phyloP scores from a whole-genome alignment of 2,329 filamentous ascomycete genomes.

The Leptographium lundbergii region DNA sequence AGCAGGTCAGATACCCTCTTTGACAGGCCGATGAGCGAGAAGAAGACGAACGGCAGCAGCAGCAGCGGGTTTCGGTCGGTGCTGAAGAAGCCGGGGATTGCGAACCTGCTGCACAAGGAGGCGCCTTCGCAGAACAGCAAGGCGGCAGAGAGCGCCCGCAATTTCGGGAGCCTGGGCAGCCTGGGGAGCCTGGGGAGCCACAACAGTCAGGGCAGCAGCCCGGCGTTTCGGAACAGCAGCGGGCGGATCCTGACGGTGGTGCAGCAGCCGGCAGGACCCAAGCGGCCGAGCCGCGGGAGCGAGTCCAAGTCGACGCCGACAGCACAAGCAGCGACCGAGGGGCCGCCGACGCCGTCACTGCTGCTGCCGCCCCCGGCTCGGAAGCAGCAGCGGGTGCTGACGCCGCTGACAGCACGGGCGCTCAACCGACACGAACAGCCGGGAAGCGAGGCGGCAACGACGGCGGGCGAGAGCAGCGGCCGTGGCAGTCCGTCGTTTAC shows the following conservation, averaged over 20 bases:
- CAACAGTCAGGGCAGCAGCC: background rate
- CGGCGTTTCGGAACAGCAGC: background rate
- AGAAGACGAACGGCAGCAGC: slow-evolving; percentile 20
- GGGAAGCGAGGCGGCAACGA: background rate
- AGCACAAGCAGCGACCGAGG: background rate
- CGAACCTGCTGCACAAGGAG: slow-evolving; percentile 29
- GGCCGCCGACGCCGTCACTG: background rate
- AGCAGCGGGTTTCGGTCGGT: slow-evolving; percentile 31
- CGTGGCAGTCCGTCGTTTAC: background rate
- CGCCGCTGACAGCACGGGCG: slow-evolving; percentile 11
- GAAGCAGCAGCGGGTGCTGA: slow-evolving; percentile 4
- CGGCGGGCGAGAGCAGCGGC: background rate
- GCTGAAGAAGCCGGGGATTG: slow-evolving; percentile 34
- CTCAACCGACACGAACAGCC: slow-evolving; percentile 9
- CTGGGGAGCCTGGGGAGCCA: background rate
- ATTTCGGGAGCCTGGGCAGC: no score
- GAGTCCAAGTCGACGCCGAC: background rate
- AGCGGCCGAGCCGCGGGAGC: background rate
- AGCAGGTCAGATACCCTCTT: background rate
- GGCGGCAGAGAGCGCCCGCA: background rate
- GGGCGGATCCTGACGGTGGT: slow-evolving; percentile 2
- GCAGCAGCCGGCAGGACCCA: background rate
- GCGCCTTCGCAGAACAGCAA: background rate
- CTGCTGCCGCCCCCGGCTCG: background rate
- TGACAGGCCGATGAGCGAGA: slow-evolving; percentile 20